Conservation (phyloP, 495 filamentous ascomycete genomes). For the Tetracladium marchalianum region DNA sequence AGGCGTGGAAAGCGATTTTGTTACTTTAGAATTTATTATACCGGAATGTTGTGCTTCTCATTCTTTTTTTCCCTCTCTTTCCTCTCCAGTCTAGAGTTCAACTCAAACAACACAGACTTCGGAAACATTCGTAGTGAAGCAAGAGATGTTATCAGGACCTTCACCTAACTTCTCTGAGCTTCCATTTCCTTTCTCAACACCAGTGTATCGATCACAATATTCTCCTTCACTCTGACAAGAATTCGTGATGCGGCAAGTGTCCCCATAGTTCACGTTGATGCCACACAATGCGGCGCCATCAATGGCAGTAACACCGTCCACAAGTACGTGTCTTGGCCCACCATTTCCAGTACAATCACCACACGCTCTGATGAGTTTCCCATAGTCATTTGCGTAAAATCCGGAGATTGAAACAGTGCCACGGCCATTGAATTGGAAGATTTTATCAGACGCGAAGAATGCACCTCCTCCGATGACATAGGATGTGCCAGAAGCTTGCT, state of each 20-base stretch:
- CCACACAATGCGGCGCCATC: conserved; percentile 11
- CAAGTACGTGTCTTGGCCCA: conserved; percentile 15
- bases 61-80: no score
- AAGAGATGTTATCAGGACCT: no score
- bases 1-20: no score
- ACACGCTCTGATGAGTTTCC: conserved; percentile 22
- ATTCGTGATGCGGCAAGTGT: conserved; percentile 18
- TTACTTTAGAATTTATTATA: no score
- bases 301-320: conserved; percentile 11
- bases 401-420: conserved; percentile 44
- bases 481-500: conserved; percentile 12
- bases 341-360: conserved; percentile 22
- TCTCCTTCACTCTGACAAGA: conserved; percentile 9
- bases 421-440: conserved; percentile 38
- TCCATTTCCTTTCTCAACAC: conserved; percentile 19
- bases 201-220: conserved; percentile 10
- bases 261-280: conserved; percentile 2
- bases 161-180: conserved; percentile 8
- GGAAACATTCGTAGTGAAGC: no score
- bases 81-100: no score
- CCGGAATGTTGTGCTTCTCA: no score
- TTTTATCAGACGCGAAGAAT: conserved; percentile 32
- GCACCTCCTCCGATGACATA: conserved; percentile 37
- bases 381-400: conserved; percentile 28
- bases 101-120: no score